phyloP scores from a whole-genome alignment of 768 basidiomycete species.

The Neoboletus brunneissimus region DNA sequence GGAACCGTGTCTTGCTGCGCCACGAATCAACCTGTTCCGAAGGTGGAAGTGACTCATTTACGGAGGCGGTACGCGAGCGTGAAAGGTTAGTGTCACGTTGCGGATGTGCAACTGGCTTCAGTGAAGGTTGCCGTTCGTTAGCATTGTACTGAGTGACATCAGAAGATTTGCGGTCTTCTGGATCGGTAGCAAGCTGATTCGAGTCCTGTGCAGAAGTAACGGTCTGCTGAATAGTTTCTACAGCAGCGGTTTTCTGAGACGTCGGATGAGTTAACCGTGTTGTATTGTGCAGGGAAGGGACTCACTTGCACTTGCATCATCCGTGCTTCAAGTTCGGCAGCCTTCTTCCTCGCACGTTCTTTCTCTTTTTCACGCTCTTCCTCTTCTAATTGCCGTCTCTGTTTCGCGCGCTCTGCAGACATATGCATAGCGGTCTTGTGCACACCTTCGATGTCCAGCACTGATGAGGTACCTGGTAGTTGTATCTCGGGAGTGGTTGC shows the following conservation, averaged over 20 bases:
- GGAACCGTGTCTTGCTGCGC: slow-evolving; percentile 48
- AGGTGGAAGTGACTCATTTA: slow-evolving; percentile 29
- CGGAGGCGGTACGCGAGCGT: neutral
- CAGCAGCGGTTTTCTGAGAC: slow-evolving; percentile 36
- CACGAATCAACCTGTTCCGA: slow-evolving; percentile 56
- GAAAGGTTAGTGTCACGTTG: slow-evolving; percentile 13
- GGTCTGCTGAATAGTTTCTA: slow-evolving; percentile 48
- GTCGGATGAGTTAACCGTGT: slow-evolving; percentile 4
- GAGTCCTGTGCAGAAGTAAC: slow-evolving; percentile 28
- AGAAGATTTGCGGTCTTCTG: slow-evolving; percentile 2
- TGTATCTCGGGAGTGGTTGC: slow-evolving; percentile 37
- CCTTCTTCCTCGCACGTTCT: slow-evolving; percentile 79
- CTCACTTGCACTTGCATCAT: slow-evolving; percentile 41
- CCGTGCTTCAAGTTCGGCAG: slow-evolving; percentile 68
- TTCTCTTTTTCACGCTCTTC: slow-evolving; percentile 75
- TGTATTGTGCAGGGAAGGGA: slow-evolving; percentile 6
- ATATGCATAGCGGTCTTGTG: slow-evolving; percentile 78
- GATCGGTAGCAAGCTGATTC: slow-evolving; percentile 3
- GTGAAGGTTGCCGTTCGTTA: slow-evolving; percentile 35
- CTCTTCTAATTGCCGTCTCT: slow-evolving; percentile 79
- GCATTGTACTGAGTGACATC: slow-evolving; percentile 10
- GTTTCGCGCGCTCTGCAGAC: slow-evolving; percentile 80
- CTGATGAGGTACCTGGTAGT: slow-evolving; percentile 23
- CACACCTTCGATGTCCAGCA: slow-evolving; percentile 58
- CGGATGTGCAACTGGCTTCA: slow-evolving; percentile 28